phyloP scores from a whole-genome alignment of 768 basidiomycete species.

The Clathrus columnatus region DNA sequence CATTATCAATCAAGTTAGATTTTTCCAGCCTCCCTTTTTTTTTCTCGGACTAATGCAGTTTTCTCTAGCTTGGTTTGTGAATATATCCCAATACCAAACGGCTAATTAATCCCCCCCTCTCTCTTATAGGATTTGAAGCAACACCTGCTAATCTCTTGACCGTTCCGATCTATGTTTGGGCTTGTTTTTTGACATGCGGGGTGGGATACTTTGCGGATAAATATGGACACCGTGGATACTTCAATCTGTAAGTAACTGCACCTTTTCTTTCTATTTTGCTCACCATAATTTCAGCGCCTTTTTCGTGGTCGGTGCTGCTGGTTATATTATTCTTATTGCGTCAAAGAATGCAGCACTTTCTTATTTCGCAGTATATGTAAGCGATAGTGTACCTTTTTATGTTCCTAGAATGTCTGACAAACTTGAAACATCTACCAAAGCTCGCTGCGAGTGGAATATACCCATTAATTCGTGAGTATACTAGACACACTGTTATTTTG shows the following conservation, averaged over 20 bases:
- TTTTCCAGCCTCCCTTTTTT: not conserved
- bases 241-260: constrained; percentile 46
- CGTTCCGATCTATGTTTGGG: constrained; percentile 67
- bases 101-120: constrained; percentile 1
- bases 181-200: constrained; percentile 54
- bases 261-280: not conserved
- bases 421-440: constrained; percentile 22
- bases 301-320: constrained; percentile 29
- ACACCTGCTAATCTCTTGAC: constrained; percentile 69
- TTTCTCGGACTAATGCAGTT: not conserved
- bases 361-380: constrained; percentile 62
- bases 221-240: constrained; percentile 47
- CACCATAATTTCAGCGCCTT: constrained; percentile 7
- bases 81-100: not conserved
- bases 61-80: constrained; percentile 3
- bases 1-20: constrained; percentile 59
- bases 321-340: constrained; percentile 61
- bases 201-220: constrained; percentile 60
- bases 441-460: constrained; percentile 45
- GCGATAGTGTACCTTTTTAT: constrained; percentile 18
- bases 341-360: constrained; percentile 57
- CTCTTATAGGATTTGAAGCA: constrained; percentile 46
- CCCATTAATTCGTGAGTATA: constrained; percentile 54
- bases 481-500: not conserved
- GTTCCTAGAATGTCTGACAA: not conserved